These are phyloP conservation scores for Hypoxylon sp. DNA, from an alignment of 2,329 filamentous ascomycete genomes.

Conservation along the genomic window DNA sequence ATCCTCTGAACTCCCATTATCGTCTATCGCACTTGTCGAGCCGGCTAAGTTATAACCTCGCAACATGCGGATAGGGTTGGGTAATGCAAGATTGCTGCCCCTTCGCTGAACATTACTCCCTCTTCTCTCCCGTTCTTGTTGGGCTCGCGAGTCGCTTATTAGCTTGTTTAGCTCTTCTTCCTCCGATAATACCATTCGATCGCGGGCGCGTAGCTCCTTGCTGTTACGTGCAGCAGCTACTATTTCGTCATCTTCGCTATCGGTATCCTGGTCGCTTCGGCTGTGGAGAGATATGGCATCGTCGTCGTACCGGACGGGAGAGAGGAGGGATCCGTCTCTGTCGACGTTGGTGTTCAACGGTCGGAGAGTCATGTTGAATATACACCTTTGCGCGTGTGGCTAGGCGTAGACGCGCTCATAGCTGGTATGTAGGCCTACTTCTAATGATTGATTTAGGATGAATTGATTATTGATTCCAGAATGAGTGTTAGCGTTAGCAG, in stretches of 20 bases:
- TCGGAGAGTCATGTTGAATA: conserved; percentile 43
- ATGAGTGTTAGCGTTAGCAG: conserved; percentile 3
- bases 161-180: conserved; percentile 75
- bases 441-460: too few relatives aligned
- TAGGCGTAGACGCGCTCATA: conserved; percentile 21
- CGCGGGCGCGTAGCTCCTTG: conserved; percentile 73
- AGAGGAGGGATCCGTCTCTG: conserved; percentile 61
- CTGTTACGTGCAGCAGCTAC: conserved; percentile 72
- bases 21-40: conserved; percentile 52
- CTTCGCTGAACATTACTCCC: conserved; percentile 53
- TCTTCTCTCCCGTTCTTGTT: conserved; percentile 54
- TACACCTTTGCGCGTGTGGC: conserved; percentile 5
- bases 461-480: conserved; percentile 3
- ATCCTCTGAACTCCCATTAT: conserved; percentile 58
- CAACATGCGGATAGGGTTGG: conserved; percentile 58
- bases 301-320: conserved; percentile 71
- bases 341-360: conserved; percentile 43
- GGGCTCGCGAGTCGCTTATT: conserved; percentile 60
- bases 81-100: conserved; percentile 59
- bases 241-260: conserved; percentile 78
- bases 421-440: too few relatives aligned
- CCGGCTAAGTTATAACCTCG: conserved; percentile 48
- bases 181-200: conserved; percentile 75
- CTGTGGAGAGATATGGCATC: conserved; percentile 73
- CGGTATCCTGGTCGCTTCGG: conserved; percentile 76